phyloP scores from a whole-genome alignment of 1,284 basidiomycete genomes.

The Golubevia sp. region DNA sequence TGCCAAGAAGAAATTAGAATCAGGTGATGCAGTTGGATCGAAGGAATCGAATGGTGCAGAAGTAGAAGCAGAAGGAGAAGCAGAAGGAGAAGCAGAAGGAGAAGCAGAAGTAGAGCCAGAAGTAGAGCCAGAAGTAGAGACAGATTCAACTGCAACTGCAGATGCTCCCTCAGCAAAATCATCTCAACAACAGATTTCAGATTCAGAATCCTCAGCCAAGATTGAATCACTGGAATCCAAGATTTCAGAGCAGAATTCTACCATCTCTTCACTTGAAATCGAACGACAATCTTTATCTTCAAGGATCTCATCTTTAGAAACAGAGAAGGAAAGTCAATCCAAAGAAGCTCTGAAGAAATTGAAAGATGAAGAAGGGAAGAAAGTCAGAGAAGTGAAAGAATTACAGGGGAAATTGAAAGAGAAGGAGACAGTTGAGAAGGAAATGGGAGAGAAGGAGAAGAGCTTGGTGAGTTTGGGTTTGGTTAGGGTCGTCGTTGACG shows the following conservation, averaged over 20 bases:
- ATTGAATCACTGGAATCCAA: neutral
- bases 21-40: conserved; percentile 14
- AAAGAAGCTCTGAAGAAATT: conserved; percentile 1
- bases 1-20: conserved; percentile 17
- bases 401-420: too few species aligned
- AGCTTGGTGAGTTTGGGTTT: too few species aligned
- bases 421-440: conserved; percentile 9
- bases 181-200: neutral
- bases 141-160: too few species aligned
- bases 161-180: too few species aligned
- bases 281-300: neutral
- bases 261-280: conserved; percentile 1
- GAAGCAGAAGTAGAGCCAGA: neutral
- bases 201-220: neutral
- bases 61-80: conserved; percentile 2
- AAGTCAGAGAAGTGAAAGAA: conserved; percentile 10
- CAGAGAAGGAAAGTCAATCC: neutral
- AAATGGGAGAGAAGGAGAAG: conserved; percentile 12
- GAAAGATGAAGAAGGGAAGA: conserved; percentile 21
- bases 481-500: too few species aligned
- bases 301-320: neutral
- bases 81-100: neutral
- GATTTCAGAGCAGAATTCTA: neutral
- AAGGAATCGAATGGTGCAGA: conserved; percentile 13
- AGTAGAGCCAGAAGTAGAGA: neutral